Percentiles rank a stretch among this genome's conserved stretches.
phyloP scores from a whole-genome alignment of 345 rosid species.

The Citrus mangshanensis region DNA sequence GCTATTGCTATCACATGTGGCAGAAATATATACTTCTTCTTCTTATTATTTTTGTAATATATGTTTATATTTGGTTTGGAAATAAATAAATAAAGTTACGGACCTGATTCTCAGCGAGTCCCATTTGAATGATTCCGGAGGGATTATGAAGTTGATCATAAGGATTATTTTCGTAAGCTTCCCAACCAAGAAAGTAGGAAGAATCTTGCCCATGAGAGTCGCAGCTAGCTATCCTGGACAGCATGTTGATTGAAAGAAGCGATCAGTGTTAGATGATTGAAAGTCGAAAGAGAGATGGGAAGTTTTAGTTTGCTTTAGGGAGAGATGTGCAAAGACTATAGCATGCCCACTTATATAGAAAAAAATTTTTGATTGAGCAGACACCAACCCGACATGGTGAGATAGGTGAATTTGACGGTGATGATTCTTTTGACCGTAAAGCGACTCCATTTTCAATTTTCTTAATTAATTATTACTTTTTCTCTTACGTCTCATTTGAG shows the following conservation, averaged over 20 bases:
- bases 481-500: too few species aligned
- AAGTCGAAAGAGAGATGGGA: neutral
- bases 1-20: neutral
- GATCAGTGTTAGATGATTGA: neutral
- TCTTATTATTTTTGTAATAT: neutral
- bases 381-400: constrained; percentile 18
- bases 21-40: neutral
- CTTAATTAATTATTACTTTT: neutral
- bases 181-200: constrained; percentile 79
- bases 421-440: constrained; percentile 32
- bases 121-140: constrained; percentile 85
- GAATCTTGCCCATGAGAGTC: constrained; percentile 82
- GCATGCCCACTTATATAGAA: constrained; percentile 6
- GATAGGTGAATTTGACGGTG: constrained; percentile 34
- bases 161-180: constrained; percentile 68
- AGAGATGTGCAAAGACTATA: neutral
- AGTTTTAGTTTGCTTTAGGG: neutral
- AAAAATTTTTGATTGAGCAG: neutral
- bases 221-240: constrained; percentile 64
- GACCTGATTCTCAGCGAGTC: constrained; percentile 95
- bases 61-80: too few species aligned
- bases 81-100: neutral
- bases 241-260: constrained; percentile 22
- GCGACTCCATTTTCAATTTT: neutral
- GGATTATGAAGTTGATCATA: constrained; percentile 58